Evolutionary conservation across 2,329 filamentous ascomycete species (phyloP).

Genomic region (Juglanconis sp.): DNA sequence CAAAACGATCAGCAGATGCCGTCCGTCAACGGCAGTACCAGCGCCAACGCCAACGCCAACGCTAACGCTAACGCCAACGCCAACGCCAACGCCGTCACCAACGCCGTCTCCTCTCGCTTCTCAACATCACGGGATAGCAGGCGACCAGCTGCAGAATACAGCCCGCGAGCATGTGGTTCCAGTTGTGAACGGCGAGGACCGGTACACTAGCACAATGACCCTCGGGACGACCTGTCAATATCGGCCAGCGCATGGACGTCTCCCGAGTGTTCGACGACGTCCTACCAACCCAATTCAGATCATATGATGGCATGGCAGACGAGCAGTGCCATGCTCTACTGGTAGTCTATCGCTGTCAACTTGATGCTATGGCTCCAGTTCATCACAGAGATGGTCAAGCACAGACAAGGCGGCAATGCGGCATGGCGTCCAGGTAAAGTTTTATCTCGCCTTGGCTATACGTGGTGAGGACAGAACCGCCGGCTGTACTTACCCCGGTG

Average conservation of each 20-base stretch:
- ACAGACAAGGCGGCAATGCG: neutral
- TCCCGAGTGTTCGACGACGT: neutral
- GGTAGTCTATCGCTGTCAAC: neutral
- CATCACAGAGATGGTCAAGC: neutral
- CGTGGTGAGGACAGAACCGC: neutral
- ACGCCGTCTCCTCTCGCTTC: neutral
- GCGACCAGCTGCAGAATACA: neutral
- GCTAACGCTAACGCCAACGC: too few species aligned
- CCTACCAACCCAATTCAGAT: neutral
- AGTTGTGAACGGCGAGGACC: neutral
- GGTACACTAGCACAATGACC: conserved; percentile 1
- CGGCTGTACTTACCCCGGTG: too few species aligned
- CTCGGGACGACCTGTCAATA: conserved; percentile 7
- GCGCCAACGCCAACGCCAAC: neutral
- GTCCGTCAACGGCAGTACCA: neutral
- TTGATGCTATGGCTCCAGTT: neutral
- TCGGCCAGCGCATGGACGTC: conserved; percentile 1
- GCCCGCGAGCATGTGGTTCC: neutral
- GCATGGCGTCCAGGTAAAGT: neutral
- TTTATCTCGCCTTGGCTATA: neutral
- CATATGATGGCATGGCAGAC: conserved; percentile 4
- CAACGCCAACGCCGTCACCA: neutral
- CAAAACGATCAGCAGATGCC: neutral
- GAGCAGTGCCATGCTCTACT: neutral
- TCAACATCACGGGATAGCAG: neutral